Base-by-base conservation (phyloP, 805 yeast species). In the Saccharomycopsis vini region DNA sequence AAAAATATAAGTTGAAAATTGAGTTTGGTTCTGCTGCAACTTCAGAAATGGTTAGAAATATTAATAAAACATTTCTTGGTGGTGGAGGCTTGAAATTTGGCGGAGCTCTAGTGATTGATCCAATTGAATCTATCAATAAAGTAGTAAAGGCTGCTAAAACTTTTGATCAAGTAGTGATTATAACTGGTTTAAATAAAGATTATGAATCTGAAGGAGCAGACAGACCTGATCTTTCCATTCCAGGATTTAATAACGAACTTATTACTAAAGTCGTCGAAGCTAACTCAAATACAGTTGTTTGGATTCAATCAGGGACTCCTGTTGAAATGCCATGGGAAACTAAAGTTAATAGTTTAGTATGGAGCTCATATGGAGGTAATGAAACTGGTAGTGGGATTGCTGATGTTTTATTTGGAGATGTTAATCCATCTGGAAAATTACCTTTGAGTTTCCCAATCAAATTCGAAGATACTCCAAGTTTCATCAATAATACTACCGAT, bases 191-290 rank as follows among this genome's bases (percentile, higher is more conserved):
- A 45, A 67, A 71, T 49, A 60, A 60, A 23, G 80, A 75, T 32
- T 75, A 74, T 70, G 83, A 78, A 56, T 61, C 73, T 21, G 83
- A 78, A 57, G 80, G 82, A 31, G 68, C 62, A 50, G 84, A 77
- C 55, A 62, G 82, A 53, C 54, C 56, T 3, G 50, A 63, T 53
- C 62, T 78, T 73, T 66, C 66, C 36, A 61, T 75, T 22, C 83
- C 83, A 23, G 69, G 71, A 13, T 50, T 55, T 36, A 68, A 71
- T 24, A 66, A 71, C 42, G 63, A 67, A 37, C 63, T 77, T 46
- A 64, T 76, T 26, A 57, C 53, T 21, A 71, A 64, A 10, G 67
- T 77, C 5, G 72, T 80, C 2, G 63, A 61, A 29, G 64, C 66
- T 45, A 74, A 78, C 51, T 62, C 62, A 15, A 76, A 73, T 51